Evolutionary conservation across 2,329 filamentous ascomycete species (phyloP).

Genomic region (Claviceps paspali): DNA sequence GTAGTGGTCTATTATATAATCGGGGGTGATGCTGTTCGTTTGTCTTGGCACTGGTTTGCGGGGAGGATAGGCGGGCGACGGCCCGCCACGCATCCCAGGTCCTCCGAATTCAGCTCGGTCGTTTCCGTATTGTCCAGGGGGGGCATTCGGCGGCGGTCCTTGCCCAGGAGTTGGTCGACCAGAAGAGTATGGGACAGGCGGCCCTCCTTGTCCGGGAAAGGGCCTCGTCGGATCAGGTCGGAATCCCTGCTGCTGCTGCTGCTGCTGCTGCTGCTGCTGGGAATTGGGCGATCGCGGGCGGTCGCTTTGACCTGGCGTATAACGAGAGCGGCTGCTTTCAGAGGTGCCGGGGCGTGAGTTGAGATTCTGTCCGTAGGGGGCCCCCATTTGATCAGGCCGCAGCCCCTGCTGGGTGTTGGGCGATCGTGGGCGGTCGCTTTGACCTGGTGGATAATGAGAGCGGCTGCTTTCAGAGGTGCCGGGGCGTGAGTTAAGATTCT

Average conservation of each 20-base stretch:
- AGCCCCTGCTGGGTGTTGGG: constrained; percentile 15
- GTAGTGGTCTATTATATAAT: constrained; percentile 25
- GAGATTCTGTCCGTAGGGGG: constrained; percentile 3
- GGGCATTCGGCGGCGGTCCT: constrained; percentile 7
- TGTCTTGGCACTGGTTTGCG: constrained; percentile 16
- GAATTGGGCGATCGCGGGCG: constrained; percentile 15
- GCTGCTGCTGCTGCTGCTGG: too few species aligned
- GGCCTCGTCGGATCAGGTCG: constrained; percentile 11
- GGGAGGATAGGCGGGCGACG: constrained; percentile 11
- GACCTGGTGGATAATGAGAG: constrained; percentile 13
- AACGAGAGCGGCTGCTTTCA: constrained; percentile 17
- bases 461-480: constrained; percentile 18
- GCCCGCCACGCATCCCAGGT: constrained; percentile 12
- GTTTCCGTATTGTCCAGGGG: constrained; percentile 7
- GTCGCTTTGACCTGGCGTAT: constrained; percentile 9
- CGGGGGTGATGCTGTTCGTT: constrained; percentile 17
- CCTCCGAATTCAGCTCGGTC: constrained; percentile 14
- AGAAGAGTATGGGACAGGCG: constrained; percentile 10
- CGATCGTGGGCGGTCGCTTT: constrained; percentile 11
- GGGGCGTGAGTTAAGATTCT: constrained; percentile 11
- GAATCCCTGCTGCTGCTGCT: constrained; percentile 12
- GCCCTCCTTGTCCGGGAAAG: constrained; percentile 7
- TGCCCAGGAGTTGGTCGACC: constrained; percentile 9
- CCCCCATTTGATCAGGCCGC: constrained; percentile 12
- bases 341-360: constrained; percentile 16